Evolutionary conservation across 2,329 filamentous ascomycete species (phyloP).

Genomic region (Ophiostoma tasmaniense): DNA sequence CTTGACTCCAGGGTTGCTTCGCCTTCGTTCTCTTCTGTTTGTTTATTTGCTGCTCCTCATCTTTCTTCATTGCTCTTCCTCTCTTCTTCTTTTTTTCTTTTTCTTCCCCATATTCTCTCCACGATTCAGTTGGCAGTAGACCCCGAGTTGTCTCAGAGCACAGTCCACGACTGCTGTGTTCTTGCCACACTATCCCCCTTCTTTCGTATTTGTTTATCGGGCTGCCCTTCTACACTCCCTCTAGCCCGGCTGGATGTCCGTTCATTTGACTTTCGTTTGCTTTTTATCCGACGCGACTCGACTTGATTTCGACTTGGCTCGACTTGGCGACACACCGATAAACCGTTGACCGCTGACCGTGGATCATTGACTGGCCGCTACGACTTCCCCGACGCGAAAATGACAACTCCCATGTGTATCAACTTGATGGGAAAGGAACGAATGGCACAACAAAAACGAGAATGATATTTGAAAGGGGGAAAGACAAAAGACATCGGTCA

Average conservation of each 20-base stretch:
- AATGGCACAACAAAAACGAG: too few species aligned
- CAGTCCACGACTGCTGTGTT: background rate
- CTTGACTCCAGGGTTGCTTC: background rate
- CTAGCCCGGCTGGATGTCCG: too few species aligned
- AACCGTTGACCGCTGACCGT: too few species aligned
- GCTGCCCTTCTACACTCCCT: background rate
- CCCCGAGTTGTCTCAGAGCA: background rate
- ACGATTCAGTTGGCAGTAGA: background rate
- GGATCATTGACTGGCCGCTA: too few species aligned
- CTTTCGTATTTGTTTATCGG: background rate
- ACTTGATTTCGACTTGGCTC: background rate
- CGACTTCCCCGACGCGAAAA: background rate
- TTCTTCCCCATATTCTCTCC: background rate
- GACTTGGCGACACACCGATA: background rate
- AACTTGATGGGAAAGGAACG: background rate
- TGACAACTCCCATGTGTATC: background rate
- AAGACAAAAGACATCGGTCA: background rate
- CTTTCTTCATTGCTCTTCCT: background rate
- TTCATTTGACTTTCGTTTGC: background rate
- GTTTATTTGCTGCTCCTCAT: background rate
- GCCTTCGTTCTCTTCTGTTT: background rate
- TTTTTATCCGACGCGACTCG: background rate
- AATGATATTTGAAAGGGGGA: background rate
- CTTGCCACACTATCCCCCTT: too few species aligned
- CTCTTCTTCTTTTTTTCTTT: background rate